Evolutionary conservation across 345 rosid genomes (phyloP).

Genomic region (Nephelium lappaceum): DNA sequence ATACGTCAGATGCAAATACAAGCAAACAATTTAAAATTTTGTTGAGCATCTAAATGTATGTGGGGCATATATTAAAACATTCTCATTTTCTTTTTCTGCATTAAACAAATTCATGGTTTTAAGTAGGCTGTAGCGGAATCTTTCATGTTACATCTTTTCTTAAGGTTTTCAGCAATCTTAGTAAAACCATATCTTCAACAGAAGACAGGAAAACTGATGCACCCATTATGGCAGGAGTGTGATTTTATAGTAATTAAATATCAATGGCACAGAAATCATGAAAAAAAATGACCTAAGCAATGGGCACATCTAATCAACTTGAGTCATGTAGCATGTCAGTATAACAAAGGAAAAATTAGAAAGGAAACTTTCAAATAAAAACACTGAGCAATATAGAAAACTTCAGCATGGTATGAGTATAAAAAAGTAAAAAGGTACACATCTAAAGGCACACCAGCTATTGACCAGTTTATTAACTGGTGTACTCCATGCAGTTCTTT

Average conservation of each 20-base stretch:
- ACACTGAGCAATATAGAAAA: neutral
- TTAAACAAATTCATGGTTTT: neutral
- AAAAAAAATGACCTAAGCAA: neutral
- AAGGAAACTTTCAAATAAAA: neutral
- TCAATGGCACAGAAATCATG: neutral
- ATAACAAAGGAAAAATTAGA: neutral
- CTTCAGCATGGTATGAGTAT: neutral
- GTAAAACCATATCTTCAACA: neutral
- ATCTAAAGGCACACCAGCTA: conserved; percentile 58
- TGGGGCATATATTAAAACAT: neutral
- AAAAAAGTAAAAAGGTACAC: neutral
- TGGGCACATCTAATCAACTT: neutral
- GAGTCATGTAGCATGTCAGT: neutral
- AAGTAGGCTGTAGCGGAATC: neutral
- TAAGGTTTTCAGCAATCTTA: neutral
- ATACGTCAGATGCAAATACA: neutral
- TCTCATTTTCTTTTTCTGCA: neutral
- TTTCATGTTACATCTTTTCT: neutral
- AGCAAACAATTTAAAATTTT: neutral
- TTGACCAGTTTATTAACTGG: conserved; percentile 81
- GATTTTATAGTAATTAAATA: neutral
- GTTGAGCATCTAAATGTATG: neutral
- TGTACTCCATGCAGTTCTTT: conserved; percentile 76
- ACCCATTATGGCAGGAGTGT: neutral
- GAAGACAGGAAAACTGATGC: neutral